Base-by-base conservation (phyloP, 495 filamentous ascomycete genomes). In the Cercophora newfieldiana region DNA sequence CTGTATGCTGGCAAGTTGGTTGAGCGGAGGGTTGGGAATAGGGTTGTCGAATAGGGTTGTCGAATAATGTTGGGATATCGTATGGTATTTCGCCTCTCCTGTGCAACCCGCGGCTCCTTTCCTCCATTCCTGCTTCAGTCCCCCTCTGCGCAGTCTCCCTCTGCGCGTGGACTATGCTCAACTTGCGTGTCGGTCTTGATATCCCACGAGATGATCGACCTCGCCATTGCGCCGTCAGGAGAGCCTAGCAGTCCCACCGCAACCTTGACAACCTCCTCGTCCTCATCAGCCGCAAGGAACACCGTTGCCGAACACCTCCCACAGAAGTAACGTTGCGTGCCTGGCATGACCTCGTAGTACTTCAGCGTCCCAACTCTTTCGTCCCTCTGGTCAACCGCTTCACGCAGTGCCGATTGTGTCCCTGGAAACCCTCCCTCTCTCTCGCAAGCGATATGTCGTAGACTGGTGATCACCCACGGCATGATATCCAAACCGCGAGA, bases 311-410 rank as follows among this genome's bases (percentile, higher is more conserved):
- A 83, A 66, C 86, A 88, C 3, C 64, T 72, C 8, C 76, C 69
- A 70, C 86, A 88, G 66, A 85, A 86, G 24, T 82, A 83, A 7
- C 85, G 74, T 50, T 79, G 74, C 0, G 84, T 79, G 22, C 74
- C 80, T 22, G 76, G 64, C 1, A 78, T 82, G 10, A 80, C 83
- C 5, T 67, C 62, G 60, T 84, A 86, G 24, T 70, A 72, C 21
- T 78, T 78, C 47, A 85, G 73, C 2, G 80, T 81, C 3, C 84
- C 84, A 14, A 83, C 66, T n/a, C 71, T 59, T 6, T 30, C 48
- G 28, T 76, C 68, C 12, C 63, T 59, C 3, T 44, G 47, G 3
- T 66, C 51, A 0, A 74, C 63, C 0, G 69, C 68, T 3, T 12
- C 69, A 54, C 63, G 74, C 28, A 78, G 60, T 44, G 65, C 75